Evolutionary conservation across 2,329 filamentous ascomycete genomes (phyloP).

Genomic region (Diaporthe longicolla): DNA sequence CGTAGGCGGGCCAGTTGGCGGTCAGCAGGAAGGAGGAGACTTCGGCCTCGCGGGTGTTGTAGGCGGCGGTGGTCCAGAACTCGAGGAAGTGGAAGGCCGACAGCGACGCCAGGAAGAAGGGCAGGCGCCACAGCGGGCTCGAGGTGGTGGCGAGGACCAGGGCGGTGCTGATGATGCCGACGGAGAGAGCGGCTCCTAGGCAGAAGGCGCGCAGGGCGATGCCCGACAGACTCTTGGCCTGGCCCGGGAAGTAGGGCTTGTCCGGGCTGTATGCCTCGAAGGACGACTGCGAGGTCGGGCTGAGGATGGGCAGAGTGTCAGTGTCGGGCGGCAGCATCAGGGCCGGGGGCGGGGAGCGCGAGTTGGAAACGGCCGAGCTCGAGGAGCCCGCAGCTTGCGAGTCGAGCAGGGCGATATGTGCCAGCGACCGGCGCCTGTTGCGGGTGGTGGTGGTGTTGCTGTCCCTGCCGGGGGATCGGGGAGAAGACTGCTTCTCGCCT

Average conservation of each 20-base stretch:
- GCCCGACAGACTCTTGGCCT: slow-evolving; percentile 70
- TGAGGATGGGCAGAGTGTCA: slow-evolving; percentile 47
- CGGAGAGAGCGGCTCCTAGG: slow-evolving; percentile 62
- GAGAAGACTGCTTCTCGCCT: slow-evolving; percentile 26
- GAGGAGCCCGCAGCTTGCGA: slow-evolving; percentile 25
- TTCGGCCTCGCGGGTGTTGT: slow-evolving; percentile 82
- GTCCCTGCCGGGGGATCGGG: slow-evolving; percentile 34
- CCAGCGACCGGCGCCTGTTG: slow-evolving; percentile 39
- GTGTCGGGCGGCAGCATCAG: slow-evolving; percentile 39
- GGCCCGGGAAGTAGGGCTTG: slow-evolving; percentile 57
- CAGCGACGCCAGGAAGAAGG: slow-evolving; percentile 78
- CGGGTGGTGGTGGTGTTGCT: slow-evolving; percentile 37
- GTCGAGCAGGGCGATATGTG: slow-evolving; percentile 41
- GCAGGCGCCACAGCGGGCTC: slow-evolving; percentile 71
- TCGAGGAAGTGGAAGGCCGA: slow-evolving; percentile 95
- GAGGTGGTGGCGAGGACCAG: slow-evolving; percentile 54
- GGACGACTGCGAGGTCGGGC: slow-evolving; percentile 49
- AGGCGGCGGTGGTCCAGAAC: slow-evolving; percentile 89
- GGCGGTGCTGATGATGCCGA: slow-evolving; percentile 52
- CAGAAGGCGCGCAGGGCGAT: slow-evolving; percentile 71
- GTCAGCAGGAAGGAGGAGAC: slow-evolving; percentile 86
- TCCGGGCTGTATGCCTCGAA: slow-evolving; percentile 49
- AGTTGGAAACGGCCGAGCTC: slow-evolving; percentile 26
- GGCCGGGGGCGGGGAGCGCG: slow-evolving; percentile 28
- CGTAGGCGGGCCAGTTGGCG: slow-evolving; percentile 87